Conservation (phyloP, 1,284 basidiomycete species). For the Ganoderma sp. region DNA sequence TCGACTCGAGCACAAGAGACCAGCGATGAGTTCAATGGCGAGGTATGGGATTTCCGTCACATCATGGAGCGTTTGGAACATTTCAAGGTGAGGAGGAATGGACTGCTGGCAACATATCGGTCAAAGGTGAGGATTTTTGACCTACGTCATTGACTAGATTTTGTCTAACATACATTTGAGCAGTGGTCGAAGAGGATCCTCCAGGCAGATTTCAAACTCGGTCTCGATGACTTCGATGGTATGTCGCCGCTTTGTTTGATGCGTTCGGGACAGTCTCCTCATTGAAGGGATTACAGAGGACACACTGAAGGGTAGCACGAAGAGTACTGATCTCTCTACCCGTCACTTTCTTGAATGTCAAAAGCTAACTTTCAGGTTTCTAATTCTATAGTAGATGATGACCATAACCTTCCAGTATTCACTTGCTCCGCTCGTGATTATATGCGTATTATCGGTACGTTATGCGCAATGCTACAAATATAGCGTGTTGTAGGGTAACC, state of each 20-base stretch:
- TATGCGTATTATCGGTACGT: background rate
- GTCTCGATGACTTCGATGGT: background rate
- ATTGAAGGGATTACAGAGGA: background rate
- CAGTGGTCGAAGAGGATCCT: background rate
- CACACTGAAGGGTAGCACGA: background rate
- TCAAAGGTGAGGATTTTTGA: background rate
- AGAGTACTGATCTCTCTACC: background rate
- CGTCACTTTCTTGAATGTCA: background rate
- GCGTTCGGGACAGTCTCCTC: background rate
- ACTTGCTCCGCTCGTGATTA: constrained; percentile 2
- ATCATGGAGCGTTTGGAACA: background rate
- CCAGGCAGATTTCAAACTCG: background rate
- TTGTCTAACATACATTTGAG: background rate
- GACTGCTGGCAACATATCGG: background rate
- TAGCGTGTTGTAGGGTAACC: background rate
- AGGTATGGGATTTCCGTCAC: background rate
- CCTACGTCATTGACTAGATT: background rate
- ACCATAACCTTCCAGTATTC: background rate
- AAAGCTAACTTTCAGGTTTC: background rate
- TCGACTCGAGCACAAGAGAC: background rate
- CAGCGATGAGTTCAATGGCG: background rate
- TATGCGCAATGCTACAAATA: no score
- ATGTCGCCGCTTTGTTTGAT: background rate
- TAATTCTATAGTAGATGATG: background rate
- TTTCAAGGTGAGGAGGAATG: background rate